Conservation (phyloP, 2,329 filamentous ascomycete species). For the Dendryphion nanum region DNA sequence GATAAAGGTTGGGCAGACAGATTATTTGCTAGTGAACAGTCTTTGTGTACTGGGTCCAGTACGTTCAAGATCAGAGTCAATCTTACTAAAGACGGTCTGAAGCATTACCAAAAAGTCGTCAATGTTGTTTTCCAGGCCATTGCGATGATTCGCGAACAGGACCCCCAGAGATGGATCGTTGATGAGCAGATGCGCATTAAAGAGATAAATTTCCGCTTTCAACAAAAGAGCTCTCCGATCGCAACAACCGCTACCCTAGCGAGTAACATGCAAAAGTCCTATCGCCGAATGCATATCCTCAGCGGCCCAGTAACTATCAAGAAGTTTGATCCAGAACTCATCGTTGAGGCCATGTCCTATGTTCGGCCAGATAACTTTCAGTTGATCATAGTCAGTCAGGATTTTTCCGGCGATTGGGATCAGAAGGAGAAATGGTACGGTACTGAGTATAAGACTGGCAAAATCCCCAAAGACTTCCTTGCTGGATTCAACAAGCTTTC, state of each 20-base stretch:
- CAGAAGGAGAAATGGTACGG: constrained; percentile 96
- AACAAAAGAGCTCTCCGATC: constrained; percentile 86
- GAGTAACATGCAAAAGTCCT: constrained; percentile 85
- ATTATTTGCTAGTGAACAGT: constrained; percentile 72
- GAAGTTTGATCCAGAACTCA: constrained; percentile 75
- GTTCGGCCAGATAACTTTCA: constrained; percentile 87
- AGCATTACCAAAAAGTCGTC: constrained; percentile 76
- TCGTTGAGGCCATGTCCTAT: constrained; percentile 70
- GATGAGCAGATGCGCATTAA: constrained; percentile 87
- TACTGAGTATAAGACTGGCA: constrained; percentile 84
- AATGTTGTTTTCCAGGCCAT: constrained; percentile 91
- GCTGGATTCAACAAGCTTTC: constrained; percentile 63
- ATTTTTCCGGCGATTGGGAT: constrained; percentile 80
- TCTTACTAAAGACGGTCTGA: constrained; percentile 80
- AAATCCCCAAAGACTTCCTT: constrained; percentile 74
- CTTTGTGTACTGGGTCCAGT: constrained; percentile 75
- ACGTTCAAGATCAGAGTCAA: constrained; percentile 78
- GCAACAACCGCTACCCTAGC: constrained; percentile 84
- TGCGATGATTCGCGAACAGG: constrained; percentile 74
- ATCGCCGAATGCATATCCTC: constrained; percentile 83
- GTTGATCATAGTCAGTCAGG: constrained; percentile 77
- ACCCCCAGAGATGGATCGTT: constrained; percentile 90
- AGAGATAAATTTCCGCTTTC: constrained; percentile 93
- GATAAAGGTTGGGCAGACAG: constrained; percentile 86
- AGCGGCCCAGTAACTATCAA: constrained; percentile 75